A percentile compares a stretch with the other conserved stretches of the same genome.
Conservation (phyloP, 495 filamentous ascomycete species). For the Collariella sp. region DNA sequence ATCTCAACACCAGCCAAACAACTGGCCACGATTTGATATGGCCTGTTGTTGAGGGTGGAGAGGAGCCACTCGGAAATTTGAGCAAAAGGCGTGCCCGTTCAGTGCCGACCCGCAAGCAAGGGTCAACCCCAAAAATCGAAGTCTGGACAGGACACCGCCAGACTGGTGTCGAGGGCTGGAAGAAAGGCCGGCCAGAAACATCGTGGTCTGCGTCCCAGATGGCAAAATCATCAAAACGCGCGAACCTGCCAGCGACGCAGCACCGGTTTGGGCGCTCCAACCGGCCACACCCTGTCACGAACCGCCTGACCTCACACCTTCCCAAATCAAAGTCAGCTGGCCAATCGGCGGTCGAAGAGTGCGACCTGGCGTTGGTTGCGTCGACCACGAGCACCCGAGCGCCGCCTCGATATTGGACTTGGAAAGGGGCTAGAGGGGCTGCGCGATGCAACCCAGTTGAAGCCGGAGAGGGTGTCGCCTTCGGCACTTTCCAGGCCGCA, state of each 20-base stretch:
- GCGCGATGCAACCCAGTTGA: no score
- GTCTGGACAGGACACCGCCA: neutral
- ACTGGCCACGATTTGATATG: neutral
- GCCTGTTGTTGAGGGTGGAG: constrained; percentile 2
- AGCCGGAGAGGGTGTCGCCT: no score
- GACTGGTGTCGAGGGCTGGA: neutral
- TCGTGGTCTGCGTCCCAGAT: neutral
- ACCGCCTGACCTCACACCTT: neutral
- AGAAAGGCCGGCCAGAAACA: neutral
- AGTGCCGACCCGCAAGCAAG: neutral
- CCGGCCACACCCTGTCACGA: neutral
- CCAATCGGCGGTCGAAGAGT: neutral
- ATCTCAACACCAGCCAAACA: neutral
- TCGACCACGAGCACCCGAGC: neutral
- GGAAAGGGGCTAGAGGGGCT: no score
- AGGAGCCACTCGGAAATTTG: constrained; percentile 14
- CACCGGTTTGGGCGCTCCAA: neutral
- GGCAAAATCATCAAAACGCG: neutral
- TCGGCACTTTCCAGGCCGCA: no score
- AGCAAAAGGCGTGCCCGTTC: neutral
- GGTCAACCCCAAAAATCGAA: neutral
- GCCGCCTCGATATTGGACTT: no score
- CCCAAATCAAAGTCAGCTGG: neutral
- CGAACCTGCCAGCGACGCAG: neutral
- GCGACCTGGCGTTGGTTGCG: neutral